Evolutionary conservation across 352 stramenopile species (phyloP).

Genomic region (Phytophthora crassamura): DNA sequence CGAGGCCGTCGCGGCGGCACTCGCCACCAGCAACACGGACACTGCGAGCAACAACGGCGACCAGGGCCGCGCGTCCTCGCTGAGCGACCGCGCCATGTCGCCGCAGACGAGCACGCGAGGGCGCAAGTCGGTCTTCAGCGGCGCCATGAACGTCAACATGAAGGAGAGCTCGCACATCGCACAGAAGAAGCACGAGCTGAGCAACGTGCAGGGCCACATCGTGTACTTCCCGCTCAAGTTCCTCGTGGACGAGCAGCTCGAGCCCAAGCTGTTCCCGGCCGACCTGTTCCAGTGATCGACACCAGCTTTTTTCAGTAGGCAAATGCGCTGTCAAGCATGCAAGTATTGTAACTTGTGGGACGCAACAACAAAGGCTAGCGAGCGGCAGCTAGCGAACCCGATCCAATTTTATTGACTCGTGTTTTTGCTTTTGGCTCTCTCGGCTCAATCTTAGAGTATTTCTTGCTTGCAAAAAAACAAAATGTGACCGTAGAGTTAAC

Average conservation of each 20-base stretch:
- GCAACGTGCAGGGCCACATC: slow-evolving; percentile 77
- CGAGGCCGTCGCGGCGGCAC: slow-evolving; percentile 29
- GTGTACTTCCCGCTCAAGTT: slow-evolving; percentile 91
- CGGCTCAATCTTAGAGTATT: no score
- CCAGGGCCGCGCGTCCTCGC: slow-evolving; percentile 25
- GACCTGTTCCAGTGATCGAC: slow-evolving; percentile 82
- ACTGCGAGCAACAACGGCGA: slow-evolving; percentile 31
- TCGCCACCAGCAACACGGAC: slow-evolving; percentile 28
- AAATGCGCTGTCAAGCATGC: no score
- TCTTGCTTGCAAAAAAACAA: no score
- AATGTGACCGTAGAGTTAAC: no score
- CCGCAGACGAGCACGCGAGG: slow-evolving; percentile 29
- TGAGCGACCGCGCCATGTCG: slow-evolving; percentile 30
- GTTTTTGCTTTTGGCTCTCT: no score
- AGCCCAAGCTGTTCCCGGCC: slow-evolving; percentile 80
- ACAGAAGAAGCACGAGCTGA: slow-evolving; percentile 69
- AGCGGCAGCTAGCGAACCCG: no score
- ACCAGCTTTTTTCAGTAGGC: not conserved
- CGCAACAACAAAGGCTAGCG: not conserved
- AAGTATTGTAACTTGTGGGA: not conserved
- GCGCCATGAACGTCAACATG: slow-evolving; percentile 74
- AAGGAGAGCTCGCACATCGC: slow-evolving; percentile 70
- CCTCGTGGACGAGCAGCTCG: slow-evolving; percentile 75
- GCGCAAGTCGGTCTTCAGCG: slow-evolving; percentile 60
- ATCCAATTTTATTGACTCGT: no score